Evolutionary conservation across 2,329 filamentous ascomycete species (phyloP).

Genomic region (Alternaria sp.): DNA sequence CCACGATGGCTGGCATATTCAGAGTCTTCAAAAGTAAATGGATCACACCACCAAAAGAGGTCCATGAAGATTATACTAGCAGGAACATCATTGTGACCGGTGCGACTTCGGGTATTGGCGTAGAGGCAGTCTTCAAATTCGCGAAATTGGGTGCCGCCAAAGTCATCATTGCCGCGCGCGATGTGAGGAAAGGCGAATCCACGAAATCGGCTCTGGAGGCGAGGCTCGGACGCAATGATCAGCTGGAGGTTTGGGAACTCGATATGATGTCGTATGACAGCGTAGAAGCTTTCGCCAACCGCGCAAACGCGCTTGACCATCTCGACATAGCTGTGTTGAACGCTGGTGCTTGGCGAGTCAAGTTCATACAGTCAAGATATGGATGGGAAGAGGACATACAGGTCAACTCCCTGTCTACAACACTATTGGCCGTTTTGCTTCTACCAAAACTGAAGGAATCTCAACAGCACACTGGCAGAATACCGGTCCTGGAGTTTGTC

Average conservation of each 20-base stretch:
- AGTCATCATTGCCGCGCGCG: slow-evolving; percentile 49
- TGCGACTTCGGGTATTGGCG: slow-evolving; percentile 49
- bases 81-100: slow-evolving; percentile 56
- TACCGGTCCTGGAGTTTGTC: slow-evolving; percentile 41
- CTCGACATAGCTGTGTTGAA: slow-evolving; percentile 51
- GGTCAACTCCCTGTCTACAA: slow-evolving; percentile 64
- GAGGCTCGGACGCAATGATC: slow-evolving; percentile 29
- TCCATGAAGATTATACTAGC: slow-evolving; percentile 44
- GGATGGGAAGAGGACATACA: slow-evolving; percentile 58
- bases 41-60: slow-evolving; percentile 42
- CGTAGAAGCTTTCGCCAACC: slow-evolving; percentile 39
- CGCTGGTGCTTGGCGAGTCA: slow-evolving; percentile 41
- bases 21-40: slow-evolving; percentile 42
- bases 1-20: slow-evolving; percentile 29
- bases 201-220: slow-evolving; percentile 40
- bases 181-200: slow-evolving; percentile 43
- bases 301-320: slow-evolving; percentile 35
- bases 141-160: slow-evolving; percentile 43
- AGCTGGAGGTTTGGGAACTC: slow-evolving; percentile 47
- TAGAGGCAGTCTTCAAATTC: slow-evolving; percentile 48
- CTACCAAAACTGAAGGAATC: slow-evolving; percentile 47
- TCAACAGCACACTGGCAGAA: slow-evolving; percentile 26
- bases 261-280: slow-evolving; percentile 46
- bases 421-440: slow-evolving; percentile 60
- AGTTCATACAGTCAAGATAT: slow-evolving; percentile 32